Percentiles rank a stretch among this genome's conserved stretches.
Conservation (phyloP, 108 stramenopile species). For the Stephanodiscus triporus region DNA sequence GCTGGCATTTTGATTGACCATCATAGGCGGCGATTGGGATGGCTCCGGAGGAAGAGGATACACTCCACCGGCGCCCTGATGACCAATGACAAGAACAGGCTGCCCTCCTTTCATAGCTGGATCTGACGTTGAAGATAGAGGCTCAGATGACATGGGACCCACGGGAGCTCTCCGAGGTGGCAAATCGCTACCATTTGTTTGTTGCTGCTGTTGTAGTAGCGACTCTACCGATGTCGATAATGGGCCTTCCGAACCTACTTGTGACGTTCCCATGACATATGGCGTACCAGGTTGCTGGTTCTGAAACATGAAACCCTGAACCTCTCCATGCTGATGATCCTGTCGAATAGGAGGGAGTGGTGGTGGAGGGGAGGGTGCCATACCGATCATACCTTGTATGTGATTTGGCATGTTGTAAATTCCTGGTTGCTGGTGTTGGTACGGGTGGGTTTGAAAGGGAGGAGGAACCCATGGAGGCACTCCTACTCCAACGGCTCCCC, state of each 20-base stretch:
- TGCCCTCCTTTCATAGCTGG: neutral
- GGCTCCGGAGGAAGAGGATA: neutral
- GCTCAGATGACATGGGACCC: conserved; percentile 13
- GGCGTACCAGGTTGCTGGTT: conserved; percentile 5
- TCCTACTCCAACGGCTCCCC: conserved; percentile 1
- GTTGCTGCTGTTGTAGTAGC: conserved; percentile 28
- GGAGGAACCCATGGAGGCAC: conserved; percentile 20
- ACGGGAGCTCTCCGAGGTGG: conserved; percentile 23
- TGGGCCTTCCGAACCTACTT: conserved; percentile 22
- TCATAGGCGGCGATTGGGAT: neutral
- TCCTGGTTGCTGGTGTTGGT: conserved; percentile 15
- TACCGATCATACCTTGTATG: conserved; percentile 13
- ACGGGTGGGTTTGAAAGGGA: conserved; percentile 20
- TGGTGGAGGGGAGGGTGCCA: conserved; percentile 13
- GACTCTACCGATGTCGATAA: conserved; percentile 46
- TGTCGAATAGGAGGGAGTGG: conserved; percentile 7
- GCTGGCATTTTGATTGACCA: neutral
- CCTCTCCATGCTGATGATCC: neutral
- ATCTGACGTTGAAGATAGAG: conserved; percentile 44
- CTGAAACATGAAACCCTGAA: neutral
- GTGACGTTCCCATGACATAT: neutral
- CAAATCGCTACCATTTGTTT: conserved; percentile 16
- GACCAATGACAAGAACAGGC: conserved; percentile 3
- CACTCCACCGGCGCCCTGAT: neutral
- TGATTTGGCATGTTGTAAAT: neutral